Evolutionary conservation across 106 monocot genomes (phyloP), one percentile per base, ranked within the genome.

Genomic region (Phalaenopsis equestris): DNA sequence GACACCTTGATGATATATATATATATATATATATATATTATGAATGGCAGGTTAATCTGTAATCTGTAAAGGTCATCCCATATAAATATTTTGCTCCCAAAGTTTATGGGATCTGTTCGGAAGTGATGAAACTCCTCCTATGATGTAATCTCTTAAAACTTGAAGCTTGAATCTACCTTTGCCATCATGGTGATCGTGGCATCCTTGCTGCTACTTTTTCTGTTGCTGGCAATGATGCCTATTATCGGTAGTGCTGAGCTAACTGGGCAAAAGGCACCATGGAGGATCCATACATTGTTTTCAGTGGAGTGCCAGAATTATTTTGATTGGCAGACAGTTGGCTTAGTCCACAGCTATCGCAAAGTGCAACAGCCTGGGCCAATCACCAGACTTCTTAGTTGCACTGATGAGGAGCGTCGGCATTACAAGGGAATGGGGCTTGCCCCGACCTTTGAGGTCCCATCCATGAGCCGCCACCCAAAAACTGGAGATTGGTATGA

Each of bases 281-380:
- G 85, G 85, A 87, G 95, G 87, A 84, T 99, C 56, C 99, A 99
- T 86, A 99, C 99, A 3, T 56, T 99, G 80, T 99, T 99, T 86
- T 99, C 99, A 0, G 92, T 93, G 52, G 99, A 99, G 46, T 99
- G 99, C 86, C 92, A 93, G 79, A 78, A 99, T 64, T 99, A 99
- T 86, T 99, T 99, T 77, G 99, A 99, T 84, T 99, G 99, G 99
- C 99, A 99, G 83, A 95, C 99, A 38, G 93, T 95, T 78, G 99
- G 99, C 43, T 78, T 99, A 37, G 76, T 99, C 9, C 99, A 95
- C 85, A 99, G 99, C 81, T 86, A 80, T 80, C 84, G 81, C 64
- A 99, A 99, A 86, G 88, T 91, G 3, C 61, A 82, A 70, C 99
- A 99, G 75, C 99, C 99, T 4, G 99, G 99, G 52, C 93, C 90